Evolutionary conservation across 129 eudicot species (phyloP).

Genomic region (Ambrosia trifida): DNA sequence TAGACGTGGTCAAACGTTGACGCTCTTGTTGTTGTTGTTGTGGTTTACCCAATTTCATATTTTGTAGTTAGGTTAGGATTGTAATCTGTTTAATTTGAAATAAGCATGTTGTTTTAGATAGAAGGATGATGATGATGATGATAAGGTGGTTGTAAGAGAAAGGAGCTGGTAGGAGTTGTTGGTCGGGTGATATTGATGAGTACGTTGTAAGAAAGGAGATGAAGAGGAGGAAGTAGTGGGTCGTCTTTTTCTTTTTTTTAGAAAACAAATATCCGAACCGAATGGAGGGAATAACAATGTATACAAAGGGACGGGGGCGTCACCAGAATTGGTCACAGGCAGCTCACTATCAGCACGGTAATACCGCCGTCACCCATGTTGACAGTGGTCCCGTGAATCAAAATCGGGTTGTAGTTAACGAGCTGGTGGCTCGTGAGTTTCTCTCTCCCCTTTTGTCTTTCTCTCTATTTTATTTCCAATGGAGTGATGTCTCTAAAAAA

Average conservation of each 20-base stretch:
- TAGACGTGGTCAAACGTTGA: constrained; percentile 34
- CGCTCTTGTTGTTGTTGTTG: constrained; percentile 27
- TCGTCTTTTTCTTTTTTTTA: background rate
- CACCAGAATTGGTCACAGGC: too few relatives aligned
- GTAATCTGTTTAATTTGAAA: constrained; percentile 14
- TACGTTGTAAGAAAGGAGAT: constrained; percentile 18
- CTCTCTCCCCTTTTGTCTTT: too few relatives aligned
- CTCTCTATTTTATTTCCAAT: too few relatives aligned
- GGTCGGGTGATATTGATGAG: constrained; percentile 31
- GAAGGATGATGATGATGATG: background rate
- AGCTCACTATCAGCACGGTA: too few relatives aligned
- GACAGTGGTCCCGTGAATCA: too few relatives aligned
- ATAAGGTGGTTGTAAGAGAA: background rate
- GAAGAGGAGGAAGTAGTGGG: background rate
- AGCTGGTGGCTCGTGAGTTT: too few relatives aligned
- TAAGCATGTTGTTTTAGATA: background rate
- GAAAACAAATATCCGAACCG: constrained; percentile 14
- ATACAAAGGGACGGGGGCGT: too few relatives aligned
- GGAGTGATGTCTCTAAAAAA: too few relatives aligned
- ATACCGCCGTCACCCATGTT: too few relatives aligned
- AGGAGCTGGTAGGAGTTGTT: constrained; percentile 36
- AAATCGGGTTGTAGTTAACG: too few relatives aligned
- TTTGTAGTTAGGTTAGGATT: constrained; percentile 9
- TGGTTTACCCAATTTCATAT: constrained; percentile 31
- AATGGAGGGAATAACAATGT: background rate